phyloP scores from a whole-genome alignment of 2,329 filamentous ascomycete genomes.

The Parasarocladium wereldwijsianum region DNA sequence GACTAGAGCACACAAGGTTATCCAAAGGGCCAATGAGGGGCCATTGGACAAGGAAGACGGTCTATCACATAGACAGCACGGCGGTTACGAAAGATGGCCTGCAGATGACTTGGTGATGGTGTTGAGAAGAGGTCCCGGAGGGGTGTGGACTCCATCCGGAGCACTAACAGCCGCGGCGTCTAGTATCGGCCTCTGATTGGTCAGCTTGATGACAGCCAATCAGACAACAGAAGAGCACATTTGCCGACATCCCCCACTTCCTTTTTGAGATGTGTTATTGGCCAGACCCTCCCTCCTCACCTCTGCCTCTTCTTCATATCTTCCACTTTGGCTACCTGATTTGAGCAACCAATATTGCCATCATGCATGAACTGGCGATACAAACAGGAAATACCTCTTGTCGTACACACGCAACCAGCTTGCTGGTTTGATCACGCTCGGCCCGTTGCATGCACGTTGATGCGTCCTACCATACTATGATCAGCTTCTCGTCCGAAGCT shows the following conservation, averaged over 20 bases:
- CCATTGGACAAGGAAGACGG: background rate
- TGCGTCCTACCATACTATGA: no score
- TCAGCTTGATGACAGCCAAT: conserved; percentile 1
- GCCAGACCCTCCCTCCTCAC: conserved; percentile 34
- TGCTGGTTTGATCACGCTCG: no score
- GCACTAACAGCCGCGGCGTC: background rate
- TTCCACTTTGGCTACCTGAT: no score
- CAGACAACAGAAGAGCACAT: conserved; percentile 1
- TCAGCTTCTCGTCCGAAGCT: no score
- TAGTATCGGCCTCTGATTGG: conserved; percentile 1
- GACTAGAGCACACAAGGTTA: no score
- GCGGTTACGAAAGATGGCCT: conserved; percentile 4
- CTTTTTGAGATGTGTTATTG: conserved; percentile 43
- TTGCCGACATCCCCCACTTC: conserved; percentile 26
- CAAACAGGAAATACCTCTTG: no score
- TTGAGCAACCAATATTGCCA: no score
- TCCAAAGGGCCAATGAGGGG: no score
- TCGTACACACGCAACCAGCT: no score
- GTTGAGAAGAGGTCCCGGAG: background rate
- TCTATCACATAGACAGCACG: background rate
- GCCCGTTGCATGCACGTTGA: no score
- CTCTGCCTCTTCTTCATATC: conserved; percentile 37
- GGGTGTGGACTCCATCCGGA: conserved; percentile 3
- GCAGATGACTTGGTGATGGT: conserved; percentile 1
- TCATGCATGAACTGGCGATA: no score